These are phyloP conservation scores for Sarcodon sp. DNA, from an alignment of 768 basidiomycete species.

Conservation along the genomic window DNA sequence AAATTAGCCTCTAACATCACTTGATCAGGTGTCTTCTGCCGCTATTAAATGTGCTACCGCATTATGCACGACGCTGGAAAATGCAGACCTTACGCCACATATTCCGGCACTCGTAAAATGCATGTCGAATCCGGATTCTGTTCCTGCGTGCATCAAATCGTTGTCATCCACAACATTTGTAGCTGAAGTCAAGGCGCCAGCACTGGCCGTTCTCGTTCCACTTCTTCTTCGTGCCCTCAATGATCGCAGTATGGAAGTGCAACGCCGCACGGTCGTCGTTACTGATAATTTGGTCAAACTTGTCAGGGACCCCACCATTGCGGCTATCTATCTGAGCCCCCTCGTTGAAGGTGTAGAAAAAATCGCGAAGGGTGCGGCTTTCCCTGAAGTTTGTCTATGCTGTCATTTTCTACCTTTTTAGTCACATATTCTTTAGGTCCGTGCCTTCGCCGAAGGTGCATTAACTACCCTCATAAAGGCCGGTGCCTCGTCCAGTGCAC, in stretches of 20 bases:
- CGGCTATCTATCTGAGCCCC: slow-evolving; percentile 76
- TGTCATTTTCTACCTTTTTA: slow-evolving; percentile 1
- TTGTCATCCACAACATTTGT: slow-evolving; percentile 94
- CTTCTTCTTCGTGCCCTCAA: slow-evolving; percentile 84
- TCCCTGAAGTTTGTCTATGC: slow-evolving; percentile 64
- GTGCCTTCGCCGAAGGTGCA: slow-evolving; percentile 84
- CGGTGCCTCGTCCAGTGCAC: slow-evolving; percentile 67
- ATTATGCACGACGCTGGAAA: slow-evolving; percentile 83
- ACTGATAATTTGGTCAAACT: slow-evolving; percentile 96
- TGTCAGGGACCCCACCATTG: slow-evolving; percentile 82
- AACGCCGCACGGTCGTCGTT: slow-evolving; percentile 88
- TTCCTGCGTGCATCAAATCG: slow-evolving; percentile 88
- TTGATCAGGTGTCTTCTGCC: slow-evolving; percentile 60
- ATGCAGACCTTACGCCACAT: slow-evolving; percentile 85
- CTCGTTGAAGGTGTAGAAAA: slow-evolving; percentile 86
- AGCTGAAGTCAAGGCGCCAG: slow-evolving; percentile 93
- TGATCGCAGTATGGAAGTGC: slow-evolving; percentile 93
- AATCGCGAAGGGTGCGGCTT: slow-evolving; percentile 83
- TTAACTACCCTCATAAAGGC: slow-evolving; percentile 69
- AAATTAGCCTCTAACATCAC: not conserved
- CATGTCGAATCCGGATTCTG: slow-evolving; percentile 84
- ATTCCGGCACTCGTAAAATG: slow-evolving; percentile 84
- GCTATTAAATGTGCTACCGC: slow-evolving; percentile 85
- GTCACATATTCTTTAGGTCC: slow-evolving; percentile 36
- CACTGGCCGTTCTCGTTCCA: slow-evolving; percentile 90